Base-by-base conservation (phyloP, 1,139 yeast genomes). In the Saccharomyces hybrid region DNA sequence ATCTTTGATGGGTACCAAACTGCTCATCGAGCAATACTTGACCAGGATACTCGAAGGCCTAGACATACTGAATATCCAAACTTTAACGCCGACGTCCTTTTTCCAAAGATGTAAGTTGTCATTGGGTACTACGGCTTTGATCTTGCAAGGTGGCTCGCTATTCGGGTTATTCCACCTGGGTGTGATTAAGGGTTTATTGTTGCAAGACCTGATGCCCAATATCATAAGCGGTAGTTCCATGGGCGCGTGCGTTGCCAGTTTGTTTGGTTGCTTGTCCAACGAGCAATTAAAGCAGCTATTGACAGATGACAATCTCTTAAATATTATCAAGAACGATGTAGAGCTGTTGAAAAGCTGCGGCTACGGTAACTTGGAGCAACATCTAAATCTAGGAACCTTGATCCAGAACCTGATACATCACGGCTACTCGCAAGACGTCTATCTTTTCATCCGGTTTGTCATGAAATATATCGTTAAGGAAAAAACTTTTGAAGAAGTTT, bases 121-220 rank as follows among this genome's bases (percentile, higher is more conserved):
- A 0, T 82, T 87, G 69, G 99, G 99, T 0, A 81, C 89, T 53
- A 89, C 97, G 0, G 97, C 97, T 0, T 75, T 93, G 57, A 81
- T 93, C 38, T 74, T 93, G 31, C 97, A 93, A 70, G 98, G 99
- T 29, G 98, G 98, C 0, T 87, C 97, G 0, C 73, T 93, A 28
- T 93, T 91, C 73, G 98, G 98, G 0, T 75, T 93, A 58, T 90
- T 96, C 65, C 99, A 93, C 69, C 70, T 93, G 51, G 99, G 99
- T 1, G 96, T 91, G 1, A 88, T 91, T 6, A 86, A 86, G 60
- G 93, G 95, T 0, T 73, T 93, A 21, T 81, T 85, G 59, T 78
- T 80, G 60, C 83, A 86, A 58, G 85, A 89, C 0, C 72, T 91
- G 42, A 74, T 91, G 52, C 99, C 99, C 0, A 73, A 86, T 51